These are phyloP conservation scores for Pyricularia grisea DNA, from an alignment of 2,329 filamentous ascomycete genomes.

Conservation along the genomic window DNA sequence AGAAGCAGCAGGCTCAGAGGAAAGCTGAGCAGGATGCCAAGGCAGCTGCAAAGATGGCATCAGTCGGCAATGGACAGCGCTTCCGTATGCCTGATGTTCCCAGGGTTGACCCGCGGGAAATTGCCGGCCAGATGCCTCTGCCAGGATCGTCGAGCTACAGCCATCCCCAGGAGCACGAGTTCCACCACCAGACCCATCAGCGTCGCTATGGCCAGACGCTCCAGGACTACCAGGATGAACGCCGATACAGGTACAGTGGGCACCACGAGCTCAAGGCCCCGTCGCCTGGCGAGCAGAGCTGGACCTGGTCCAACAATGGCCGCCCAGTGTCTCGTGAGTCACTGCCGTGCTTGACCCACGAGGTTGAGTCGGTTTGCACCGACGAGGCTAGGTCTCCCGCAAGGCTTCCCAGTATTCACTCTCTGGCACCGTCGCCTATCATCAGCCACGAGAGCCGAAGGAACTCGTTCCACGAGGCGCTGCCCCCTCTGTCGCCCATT, in stretches of 20 bases:
- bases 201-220: neutral
- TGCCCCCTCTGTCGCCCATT: conserved; percentile 30
- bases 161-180: neutral
- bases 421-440: conserved; percentile 9
- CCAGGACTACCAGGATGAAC: conserved; percentile 3
- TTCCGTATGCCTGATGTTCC: neutral
- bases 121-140: neutral
- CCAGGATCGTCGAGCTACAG: neutral
- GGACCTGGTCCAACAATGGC: neutral
- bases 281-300: neutral
- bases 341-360: neutral
- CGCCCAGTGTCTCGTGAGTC: neutral
- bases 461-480: conserved; percentile 17
- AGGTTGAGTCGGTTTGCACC: neutral
- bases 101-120: neutral
- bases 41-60: neutral
- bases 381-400: neutral
- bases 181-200: neutral
- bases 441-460: conserved; percentile 3
- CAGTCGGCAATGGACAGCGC: neutral
- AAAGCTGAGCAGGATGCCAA: neutral
- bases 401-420: neutral
- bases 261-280: neutral
- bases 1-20: neutral
- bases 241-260: neutral